Evolutionary conservation across 139 green algal species (phyloP).

Genomic region (Edaphochlamys debaryana): DNA sequence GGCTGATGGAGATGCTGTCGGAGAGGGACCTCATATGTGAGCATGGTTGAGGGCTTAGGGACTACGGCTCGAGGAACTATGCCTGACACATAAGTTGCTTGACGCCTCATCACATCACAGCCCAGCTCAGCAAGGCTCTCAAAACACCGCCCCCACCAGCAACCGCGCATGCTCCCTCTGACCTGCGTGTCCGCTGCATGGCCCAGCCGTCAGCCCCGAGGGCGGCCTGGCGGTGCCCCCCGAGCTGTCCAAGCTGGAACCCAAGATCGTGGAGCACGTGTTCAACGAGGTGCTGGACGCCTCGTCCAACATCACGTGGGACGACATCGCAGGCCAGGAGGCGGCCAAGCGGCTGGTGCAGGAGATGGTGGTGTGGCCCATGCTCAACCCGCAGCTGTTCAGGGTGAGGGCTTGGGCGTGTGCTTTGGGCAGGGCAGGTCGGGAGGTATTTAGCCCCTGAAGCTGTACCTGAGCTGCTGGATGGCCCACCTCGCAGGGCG

Average conservation of each 20-base stretch:
- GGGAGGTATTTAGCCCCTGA: too few relatives aligned
- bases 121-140: too few relatives aligned
- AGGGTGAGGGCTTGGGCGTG: too few relatives aligned
- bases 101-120: too few relatives aligned
- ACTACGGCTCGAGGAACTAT: too few relatives aligned
- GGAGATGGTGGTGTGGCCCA: slow-evolving; percentile 98
- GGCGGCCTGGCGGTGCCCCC: slow-evolving; percentile 24
- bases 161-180: too few relatives aligned
- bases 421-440: too few relatives aligned
- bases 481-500: slow-evolving; percentile 73
- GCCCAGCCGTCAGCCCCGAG: slow-evolving; percentile 16
- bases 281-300: slow-evolving; percentile 46
- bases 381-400: slow-evolving; percentile 95
- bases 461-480: too few relatives aligned
- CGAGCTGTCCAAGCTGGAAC: slow-evolving; percentile 48
- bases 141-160: too few relatives aligned
- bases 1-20: slow-evolving; percentile 73
- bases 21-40: slow-evolving; percentile 37
- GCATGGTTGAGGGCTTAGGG: too few relatives aligned
- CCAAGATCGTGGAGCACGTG: slow-evolving; percentile 57
- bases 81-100: too few relatives aligned
- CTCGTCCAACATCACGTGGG: slow-evolving; percentile 50
- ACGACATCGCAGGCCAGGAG: slow-evolving; percentile 84
- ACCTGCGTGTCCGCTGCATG: too few relatives aligned
- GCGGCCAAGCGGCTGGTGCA: slow-evolving; percentile 87